These are phyloP conservation scores for Magnusiomyces fungicola DNA, from an alignment of 1,139 yeast genomes.

Conservation along the genomic window DNA sequence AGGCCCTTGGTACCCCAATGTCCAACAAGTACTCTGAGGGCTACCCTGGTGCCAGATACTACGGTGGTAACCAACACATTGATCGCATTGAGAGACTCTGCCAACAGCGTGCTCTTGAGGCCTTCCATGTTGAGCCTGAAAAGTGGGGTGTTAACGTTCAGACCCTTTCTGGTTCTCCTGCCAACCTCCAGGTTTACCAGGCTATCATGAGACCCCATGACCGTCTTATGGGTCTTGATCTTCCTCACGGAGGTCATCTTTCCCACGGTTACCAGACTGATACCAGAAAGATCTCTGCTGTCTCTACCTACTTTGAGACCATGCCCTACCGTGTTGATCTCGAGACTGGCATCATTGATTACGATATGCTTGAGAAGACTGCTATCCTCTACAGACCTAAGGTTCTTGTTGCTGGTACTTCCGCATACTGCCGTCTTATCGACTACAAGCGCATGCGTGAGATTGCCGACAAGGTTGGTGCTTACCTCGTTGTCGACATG, in stretches of 20 bases:
- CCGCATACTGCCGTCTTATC: slow-evolving; percentile 87
- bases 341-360: slow-evolving; percentile 83
- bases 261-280: slow-evolving; percentile 95
- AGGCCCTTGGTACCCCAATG: slow-evolving; percentile 91
- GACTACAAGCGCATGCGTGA: slow-evolving; percentile 85
- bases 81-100: slow-evolving; percentile 86
- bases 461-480: slow-evolving; percentile 90
- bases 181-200: slow-evolving; percentile 86
- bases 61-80: slow-evolving; percentile 93
- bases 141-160: slow-evolving; percentile 97
- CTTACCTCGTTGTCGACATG: slow-evolving; percentile 88
- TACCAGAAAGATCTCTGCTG: slow-evolving; percentile 77
- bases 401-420: slow-evolving; percentile 92
- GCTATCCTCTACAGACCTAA: slow-evolving; percentile 89
- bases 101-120: slow-evolving; percentile 85
- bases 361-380: slow-evolving; percentile 77
- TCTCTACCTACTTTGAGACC: slow-evolving; percentile 91
- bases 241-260: slow-evolving; percentile 96
- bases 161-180: slow-evolving; percentile 92
- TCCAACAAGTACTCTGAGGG: slow-evolving; percentile 97
- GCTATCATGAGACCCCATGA: slow-evolving; percentile 90
- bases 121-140: slow-evolving; percentile 65
- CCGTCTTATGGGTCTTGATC: slow-evolving; percentile 90
- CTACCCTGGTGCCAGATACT: slow-evolving; percentile 94
- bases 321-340: slow-evolving; percentile 91